phyloP scores from a whole-genome alignment of 495 filamentous ascomycete genomes.

The Jackrogersella multiformis region DNA sequence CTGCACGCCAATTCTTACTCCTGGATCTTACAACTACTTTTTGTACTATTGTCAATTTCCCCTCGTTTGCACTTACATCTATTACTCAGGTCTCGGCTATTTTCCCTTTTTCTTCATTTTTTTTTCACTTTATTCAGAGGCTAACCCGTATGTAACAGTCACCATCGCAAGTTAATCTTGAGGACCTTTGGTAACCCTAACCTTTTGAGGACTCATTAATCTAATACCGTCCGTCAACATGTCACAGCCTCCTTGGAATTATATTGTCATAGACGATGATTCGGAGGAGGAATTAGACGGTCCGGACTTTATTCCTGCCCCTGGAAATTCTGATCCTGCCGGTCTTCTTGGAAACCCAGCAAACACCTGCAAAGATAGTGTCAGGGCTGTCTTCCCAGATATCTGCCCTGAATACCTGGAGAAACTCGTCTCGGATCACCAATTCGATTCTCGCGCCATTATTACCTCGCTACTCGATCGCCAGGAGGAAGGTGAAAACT shows the following conservation, averaged over 20 bases:
- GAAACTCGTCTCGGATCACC: conserved; percentile 14
- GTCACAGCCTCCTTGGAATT: too few relatives aligned
- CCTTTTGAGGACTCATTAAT: too few relatives aligned
- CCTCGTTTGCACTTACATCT: background rate
- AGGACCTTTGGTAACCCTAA: background rate
- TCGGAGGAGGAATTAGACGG: conserved; percentile 4
- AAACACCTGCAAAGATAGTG: conserved; percentile 31
- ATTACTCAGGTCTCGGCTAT: background rate
- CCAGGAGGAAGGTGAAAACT: conserved; percentile 45
- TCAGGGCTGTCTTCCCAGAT: conserved; percentile 51
- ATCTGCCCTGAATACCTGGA: conserved; percentile 49
- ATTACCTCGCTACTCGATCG: conserved; percentile 46
- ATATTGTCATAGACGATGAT: conserved; percentile 13
- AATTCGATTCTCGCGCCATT: conserved; percentile 30
- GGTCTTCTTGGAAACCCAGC: too few relatives aligned
- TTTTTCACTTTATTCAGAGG: background rate
- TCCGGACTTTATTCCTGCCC: background rate
- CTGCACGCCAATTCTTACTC: background rate
- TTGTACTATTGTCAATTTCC: background rate
- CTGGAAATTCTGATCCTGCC: background rate
- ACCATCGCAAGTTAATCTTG: background rate
- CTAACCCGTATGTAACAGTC: conserved; percentile 18
- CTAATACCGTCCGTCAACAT: too few relatives aligned
- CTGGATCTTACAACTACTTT: background rate
- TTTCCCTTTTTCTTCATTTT: too few relatives aligned